Conservation (phyloP, 805 yeast species). For the Yueomyces sp. region DNA sequence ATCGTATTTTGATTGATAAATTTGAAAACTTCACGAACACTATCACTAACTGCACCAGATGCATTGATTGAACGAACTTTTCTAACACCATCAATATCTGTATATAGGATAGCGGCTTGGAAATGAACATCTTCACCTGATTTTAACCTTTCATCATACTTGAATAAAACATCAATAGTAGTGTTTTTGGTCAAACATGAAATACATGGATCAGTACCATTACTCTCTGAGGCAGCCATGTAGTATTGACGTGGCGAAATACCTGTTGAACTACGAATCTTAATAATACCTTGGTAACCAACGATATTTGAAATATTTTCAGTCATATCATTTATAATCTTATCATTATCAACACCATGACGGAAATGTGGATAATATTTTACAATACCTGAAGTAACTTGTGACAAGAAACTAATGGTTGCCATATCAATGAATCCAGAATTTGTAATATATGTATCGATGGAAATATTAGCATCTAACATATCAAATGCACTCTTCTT, state of each 20-base stretch:
- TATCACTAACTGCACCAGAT: conserved; percentile 68
- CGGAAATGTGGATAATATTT: conserved; percentile 55
- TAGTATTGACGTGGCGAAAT: conserved; percentile 67
- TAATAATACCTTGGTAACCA: conserved; percentile 74
- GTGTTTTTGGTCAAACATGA: conserved; percentile 54
- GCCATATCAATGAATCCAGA: conserved; percentile 56
- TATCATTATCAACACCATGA: conserved; percentile 54
- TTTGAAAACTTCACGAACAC: conserved; percentile 58
- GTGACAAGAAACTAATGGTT: conserved; percentile 51
- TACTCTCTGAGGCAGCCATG: conserved; percentile 38
- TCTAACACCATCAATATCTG: conserved; percentile 61
- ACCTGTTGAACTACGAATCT: conserved; percentile 80
- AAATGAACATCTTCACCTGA: conserved; percentile 70
- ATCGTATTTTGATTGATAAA: conserved; percentile 69
- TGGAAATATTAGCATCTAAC: conserved; percentile 46
- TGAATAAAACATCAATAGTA: conserved; percentile 55
- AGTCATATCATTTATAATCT: conserved; percentile 48
- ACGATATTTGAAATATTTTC: conserved; percentile 34
- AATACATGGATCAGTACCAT: conserved; percentile 48
- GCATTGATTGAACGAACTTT: conserved; percentile 79
- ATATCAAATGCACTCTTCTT: conserved; percentile 43
- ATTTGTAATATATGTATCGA: conserved; percentile 65
- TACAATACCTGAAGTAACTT: conserved; percentile 58
- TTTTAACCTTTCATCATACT: conserved; percentile 57
- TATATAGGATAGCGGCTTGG: conserved; percentile 81